A percentile compares a stretch with the other conserved stretches of the same genome.
Evolutionary conservation across 805 yeast genomes (phyloP).

Genomic region (Metschnikowia koreensis): DNA sequence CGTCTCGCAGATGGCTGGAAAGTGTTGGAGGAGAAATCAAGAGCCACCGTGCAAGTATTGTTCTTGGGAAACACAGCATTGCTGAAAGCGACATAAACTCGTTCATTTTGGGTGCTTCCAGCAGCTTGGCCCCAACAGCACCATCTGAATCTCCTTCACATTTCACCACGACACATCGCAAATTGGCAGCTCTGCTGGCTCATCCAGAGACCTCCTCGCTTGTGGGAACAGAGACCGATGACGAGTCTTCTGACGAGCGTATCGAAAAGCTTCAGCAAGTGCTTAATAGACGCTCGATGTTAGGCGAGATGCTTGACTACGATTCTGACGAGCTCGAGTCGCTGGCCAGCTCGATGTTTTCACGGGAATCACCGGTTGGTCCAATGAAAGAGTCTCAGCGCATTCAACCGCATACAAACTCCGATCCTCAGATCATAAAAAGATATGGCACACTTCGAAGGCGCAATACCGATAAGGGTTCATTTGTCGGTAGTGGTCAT

Average conservation of each 20-base stretch:
- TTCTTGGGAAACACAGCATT: slow-evolving; percentile 4
- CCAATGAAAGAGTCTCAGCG: neutral
- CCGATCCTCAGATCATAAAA: slow-evolving; percentile 4
- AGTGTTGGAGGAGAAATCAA: slow-evolving; percentile 7
- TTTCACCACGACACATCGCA: neutral
- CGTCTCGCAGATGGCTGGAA: slow-evolving; percentile 9
- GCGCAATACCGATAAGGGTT: slow-evolving; percentile 4
- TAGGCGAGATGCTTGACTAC: slow-evolving; percentile 46
- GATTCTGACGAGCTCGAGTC: slow-evolving; percentile 28
- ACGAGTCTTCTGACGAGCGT: slow-evolving; percentile 11
- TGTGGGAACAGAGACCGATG: neutral
- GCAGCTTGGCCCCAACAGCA: slow-evolving; percentile 4
- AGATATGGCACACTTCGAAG: slow-evolving; percentile 16
- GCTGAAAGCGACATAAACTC: slow-evolving; percentile 4
- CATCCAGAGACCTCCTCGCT: neutral
- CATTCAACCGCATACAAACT: neutral
- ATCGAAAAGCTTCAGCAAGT: slow-evolving; percentile 27
- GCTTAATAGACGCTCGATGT: slow-evolving; percentile 38
- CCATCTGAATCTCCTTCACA: slow-evolving; percentile 4
- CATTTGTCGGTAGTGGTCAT: slow-evolving; percentile 7
- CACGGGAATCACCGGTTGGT: neutral
- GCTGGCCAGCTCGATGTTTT: slow-evolving; percentile 5
- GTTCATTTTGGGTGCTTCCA: neutral
- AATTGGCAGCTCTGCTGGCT: neutral
- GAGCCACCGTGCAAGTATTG: slow-evolving; percentile 10